Base-by-base conservation (phyloP, 768 basidiomycete species). In the Pholiota microspora region DNA sequence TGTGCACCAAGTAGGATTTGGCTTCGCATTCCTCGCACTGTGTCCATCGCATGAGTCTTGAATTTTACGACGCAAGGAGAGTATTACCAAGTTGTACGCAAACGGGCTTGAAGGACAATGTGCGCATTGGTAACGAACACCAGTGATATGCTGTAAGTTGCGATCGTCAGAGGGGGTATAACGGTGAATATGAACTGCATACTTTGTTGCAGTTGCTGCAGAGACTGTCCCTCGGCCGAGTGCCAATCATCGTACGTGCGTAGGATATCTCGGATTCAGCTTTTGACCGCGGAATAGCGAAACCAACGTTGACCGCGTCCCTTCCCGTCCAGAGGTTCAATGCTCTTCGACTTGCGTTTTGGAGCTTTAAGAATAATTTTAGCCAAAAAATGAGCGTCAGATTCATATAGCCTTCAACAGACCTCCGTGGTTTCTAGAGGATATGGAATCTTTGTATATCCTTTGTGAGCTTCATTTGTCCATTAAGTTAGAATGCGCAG, bases 121-220 rank as follows among this genome's bases (percentile, higher is more conserved):
- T 12, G 88, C 92, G 65, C 95, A 98, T 65, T 97, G 94, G 67
- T 88, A 98, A 38, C 94, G 78, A 44, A 80, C 72, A 4, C 95
- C 94, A 49, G 84, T 69, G 53, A 96, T 94, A 24, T 76, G 70
- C 89, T 93, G 61, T 1, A 34, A 13, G 8, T 25, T 32, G 18
- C 29, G 42, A 38, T 51, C 50, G 27, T 3, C 0, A 29, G 8
- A 8, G n/a, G 4, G 9, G 25, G 40, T n/a, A 21, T 42, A 21
- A 23, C 18, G 21, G 12, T 8, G 23, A 56, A 45, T 18, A 15
- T 16, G 32, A n/a, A 27, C 4, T 27, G 24, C 79, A 34, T 58
- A 88, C 89, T 68, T 76, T 71, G 25, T 73, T 73, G 59, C 89
- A 92, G 24, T 73, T 77, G 59, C 78, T 82, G 60, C 89, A 92